A percentile compares a stretch with the other conserved stretches of the same genome.
These are phyloP conservation scores for Saururus chinensis DNA, from an alignment of 164 flowering plant genomes.

Conservation along the genomic window DNA sequence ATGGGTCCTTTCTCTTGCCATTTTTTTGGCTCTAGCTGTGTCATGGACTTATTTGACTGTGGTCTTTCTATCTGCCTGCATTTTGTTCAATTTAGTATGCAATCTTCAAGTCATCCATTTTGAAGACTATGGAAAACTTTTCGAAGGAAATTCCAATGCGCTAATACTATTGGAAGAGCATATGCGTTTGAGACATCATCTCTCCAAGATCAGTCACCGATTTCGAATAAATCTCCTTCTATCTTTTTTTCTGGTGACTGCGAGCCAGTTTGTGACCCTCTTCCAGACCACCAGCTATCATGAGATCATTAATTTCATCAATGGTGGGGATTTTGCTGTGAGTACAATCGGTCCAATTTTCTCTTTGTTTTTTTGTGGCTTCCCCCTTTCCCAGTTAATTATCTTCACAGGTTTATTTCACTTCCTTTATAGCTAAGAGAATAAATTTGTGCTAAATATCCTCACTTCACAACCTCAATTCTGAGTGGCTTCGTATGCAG, in stretches of 20 bases:
- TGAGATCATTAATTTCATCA: conserved; percentile 46
- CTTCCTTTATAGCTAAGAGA: neutral
- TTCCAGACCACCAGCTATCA: conserved; percentile 56
- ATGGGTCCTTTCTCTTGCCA: conserved; percentile 47
- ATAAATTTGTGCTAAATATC: no score
- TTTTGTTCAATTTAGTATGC: conserved; percentile 76
- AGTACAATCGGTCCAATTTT: conserved; percentile 12
- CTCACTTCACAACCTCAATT: neutral
- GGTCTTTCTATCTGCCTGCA: conserved; percentile 53
- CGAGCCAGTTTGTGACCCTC: conserved; percentile 57
- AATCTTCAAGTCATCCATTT: conserved; percentile 83
- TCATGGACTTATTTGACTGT: conserved; percentile 70
- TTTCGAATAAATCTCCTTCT: conserved; percentile 76
- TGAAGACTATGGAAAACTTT: conserved; percentile 63
- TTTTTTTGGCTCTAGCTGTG: conserved; percentile 36
- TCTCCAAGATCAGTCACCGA: conserved; percentile 91
- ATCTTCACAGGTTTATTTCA: neutral
- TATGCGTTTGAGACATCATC: conserved; percentile 47
- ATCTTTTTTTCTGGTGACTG: conserved; percentile 56
- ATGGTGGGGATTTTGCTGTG: conserved; percentile 53
- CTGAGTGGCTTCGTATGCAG: conserved; percentile 19
- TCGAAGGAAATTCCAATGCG: conserved; percentile 58
- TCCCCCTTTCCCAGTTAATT: neutral
- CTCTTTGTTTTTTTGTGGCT: neutral
- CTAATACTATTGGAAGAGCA: conserved; percentile 54